A percentile compares a stretch with the other conserved stretches of the same genome.
phyloP scores from a whole-genome alignment of 805 yeast species.

The Debaryomyces hansenii region DNA sequence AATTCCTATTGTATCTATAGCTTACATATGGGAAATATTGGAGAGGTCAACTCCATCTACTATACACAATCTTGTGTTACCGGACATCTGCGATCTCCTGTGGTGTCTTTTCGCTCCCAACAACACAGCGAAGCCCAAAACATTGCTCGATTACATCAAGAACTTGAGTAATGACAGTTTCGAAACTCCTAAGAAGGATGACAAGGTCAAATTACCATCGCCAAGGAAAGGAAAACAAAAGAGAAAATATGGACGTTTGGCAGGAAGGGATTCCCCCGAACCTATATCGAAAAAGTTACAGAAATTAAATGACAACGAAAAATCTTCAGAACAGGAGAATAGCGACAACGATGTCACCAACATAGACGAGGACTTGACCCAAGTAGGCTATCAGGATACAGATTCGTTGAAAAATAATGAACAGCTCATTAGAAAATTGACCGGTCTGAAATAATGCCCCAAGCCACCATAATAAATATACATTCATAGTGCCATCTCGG shows the following conservation, averaged over 20 bases:
- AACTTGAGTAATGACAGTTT: slow-evolving; percentile 16
- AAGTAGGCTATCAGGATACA: slow-evolving; percentile 22
- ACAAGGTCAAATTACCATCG: slow-evolving; percentile 48
- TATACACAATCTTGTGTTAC: slow-evolving; percentile 22
- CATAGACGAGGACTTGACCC: slow-evolving; percentile 17
- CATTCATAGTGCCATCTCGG: too few relatives aligned
- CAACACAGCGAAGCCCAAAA: slow-evolving; percentile 18
- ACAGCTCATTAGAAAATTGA: slow-evolving; percentile 17
- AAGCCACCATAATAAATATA: too few relatives aligned
- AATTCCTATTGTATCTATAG: slow-evolving; percentile 58
- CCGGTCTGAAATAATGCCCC: slow-evolving; percentile 4
- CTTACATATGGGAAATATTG: slow-evolving; percentile 54
- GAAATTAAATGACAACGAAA: neutral
- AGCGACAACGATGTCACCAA: slow-evolving; percentile 15
- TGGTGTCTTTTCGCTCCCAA: slow-evolving; percentile 62
- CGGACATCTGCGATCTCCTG: slow-evolving; percentile 43
- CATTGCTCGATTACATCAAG: slow-evolving; percentile 19
- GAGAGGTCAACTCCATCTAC: slow-evolving; percentile 25
- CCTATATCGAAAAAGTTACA: slow-evolving; percentile 9
- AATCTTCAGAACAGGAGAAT: slow-evolving; percentile 2
- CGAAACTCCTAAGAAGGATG: slow-evolving; percentile 6
- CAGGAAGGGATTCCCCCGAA: slow-evolving; percentile 12
- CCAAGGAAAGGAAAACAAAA: slow-evolving; percentile 48
- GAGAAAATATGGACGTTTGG: slow-evolving; percentile 47
- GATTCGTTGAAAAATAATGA: slow-evolving; percentile 19